Base-by-base conservation (phyloP, 768 basidiomycete species). In the Leccinum subgranulosum region DNA sequence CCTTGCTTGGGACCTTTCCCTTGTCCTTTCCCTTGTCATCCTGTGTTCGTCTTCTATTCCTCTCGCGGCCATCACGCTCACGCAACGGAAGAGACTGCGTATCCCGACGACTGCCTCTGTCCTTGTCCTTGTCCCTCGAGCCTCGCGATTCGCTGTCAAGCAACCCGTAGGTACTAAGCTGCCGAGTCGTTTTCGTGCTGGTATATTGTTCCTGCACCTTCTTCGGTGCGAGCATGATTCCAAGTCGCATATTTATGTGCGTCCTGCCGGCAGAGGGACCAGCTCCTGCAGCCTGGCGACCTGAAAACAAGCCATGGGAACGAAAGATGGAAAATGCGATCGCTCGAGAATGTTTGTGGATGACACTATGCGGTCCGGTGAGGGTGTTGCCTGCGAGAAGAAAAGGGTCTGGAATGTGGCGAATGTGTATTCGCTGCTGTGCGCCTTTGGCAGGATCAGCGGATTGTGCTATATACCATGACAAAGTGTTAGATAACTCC, bases 331-430 rank as follows among this genome's bases (percentile, higher is more conserved):
- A 91, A 71, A 91, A 92, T 1, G 88, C 91, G 29, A 82, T 74
- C 4, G 87, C 87, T 54, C 87, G 84, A 1, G 91, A 90, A 67
- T 93, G 91, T 62, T 89, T 90, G 72, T 93, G 92, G 31, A 93
- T 83, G 54, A 87, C 84, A 33, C 83, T 79, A 23, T 77, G 75
- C 0, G 90, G 88, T 1, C 88, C 86, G 33, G 78, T 79, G 31
- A 71, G 73, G 6, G 69, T 73, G 34, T 76, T 77, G 5, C 67
- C 73, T 31, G 69, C 70, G n/a, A 74, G 70, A 19, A 47, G 25
- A 58, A 75, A 81, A 0, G 79, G 78, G 60, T 81, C 84, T 25
- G 78, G 75, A 54, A 84, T 76, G 56, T 83, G 84, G 8, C 77
- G 77, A 45, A 89, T 75, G 51, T 83, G 82, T 23, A 92, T 74